phyloP scores from a whole-genome alignment of 495 filamentous ascomycete genomes.

The Penicillium paradoxum region DNA sequence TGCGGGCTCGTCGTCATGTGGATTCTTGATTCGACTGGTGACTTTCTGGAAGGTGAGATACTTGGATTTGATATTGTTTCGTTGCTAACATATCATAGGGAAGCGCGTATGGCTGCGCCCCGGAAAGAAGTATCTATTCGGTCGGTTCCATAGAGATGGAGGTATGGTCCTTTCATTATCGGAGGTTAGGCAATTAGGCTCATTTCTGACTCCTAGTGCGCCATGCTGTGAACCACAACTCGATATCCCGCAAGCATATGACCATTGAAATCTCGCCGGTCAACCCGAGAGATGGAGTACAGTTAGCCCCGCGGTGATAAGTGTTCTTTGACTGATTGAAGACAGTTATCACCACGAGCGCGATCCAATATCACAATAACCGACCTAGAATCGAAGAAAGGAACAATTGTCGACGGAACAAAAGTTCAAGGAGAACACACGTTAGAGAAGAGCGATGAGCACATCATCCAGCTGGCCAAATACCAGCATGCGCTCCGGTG shows the following conservation, averaged over 20 bases:
- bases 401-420: conserved; percentile 70
- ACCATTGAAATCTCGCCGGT: conserved; percentile 67
- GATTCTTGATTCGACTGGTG: conserved; percentile 45
- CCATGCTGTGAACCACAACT: conserved; percentile 59
- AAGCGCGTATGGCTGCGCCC: conserved; percentile 78
- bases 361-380: conserved; percentile 61
- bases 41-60: conserved; percentile 37
- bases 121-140: conserved; percentile 76
- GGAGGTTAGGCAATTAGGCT: conserved; percentile 10
- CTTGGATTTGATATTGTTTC: background rate
- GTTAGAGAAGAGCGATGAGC: conserved; percentile 50
- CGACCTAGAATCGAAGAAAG: conserved; percentile 71
- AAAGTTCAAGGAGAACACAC: conserved; percentile 54
- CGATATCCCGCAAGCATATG: conserved; percentile 86
- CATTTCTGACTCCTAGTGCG: conserved; percentile 35
- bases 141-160: conserved; percentile 53
- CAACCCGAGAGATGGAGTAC: conserved; percentile 64
- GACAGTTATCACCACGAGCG: conserved; percentile 46
- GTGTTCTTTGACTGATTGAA: conserved; percentile 13
- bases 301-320: conserved; percentile 9
- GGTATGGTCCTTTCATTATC: conserved; percentile 23
- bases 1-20: conserved; percentile 31
- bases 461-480: conserved; percentile 62
- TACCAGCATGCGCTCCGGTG: conserved; percentile 53
- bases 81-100: conserved; percentile 39